Percentiles rank a stretch among this genome's conserved stretches.
These are phyloP conservation scores for Fusarium brevicatenulatum DNA, from an alignment of 2,329 filamentous ascomycete species.

Conservation along the genomic window DNA sequence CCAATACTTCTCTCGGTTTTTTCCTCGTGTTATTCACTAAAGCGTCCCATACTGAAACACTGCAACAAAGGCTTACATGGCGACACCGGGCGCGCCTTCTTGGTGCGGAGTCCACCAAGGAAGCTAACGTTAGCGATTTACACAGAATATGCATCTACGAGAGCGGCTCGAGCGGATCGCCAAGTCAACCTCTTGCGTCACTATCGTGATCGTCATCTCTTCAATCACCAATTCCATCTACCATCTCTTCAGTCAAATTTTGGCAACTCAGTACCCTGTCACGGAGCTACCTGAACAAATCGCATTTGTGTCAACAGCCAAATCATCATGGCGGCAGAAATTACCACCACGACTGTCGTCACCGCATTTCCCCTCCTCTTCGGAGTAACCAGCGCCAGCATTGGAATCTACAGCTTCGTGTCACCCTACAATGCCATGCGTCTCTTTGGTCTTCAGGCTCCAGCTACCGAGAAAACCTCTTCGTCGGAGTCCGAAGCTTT, in stretches of 20 bases:
- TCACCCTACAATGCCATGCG: slow-evolving; percentile 21
- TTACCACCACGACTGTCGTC: background rate
- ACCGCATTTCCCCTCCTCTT: slow-evolving; percentile 24
- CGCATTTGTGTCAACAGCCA: background rate
- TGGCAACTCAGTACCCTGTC: too few relatives aligned
- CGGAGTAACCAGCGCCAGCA: slow-evolving; percentile 7
- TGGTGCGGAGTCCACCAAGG: background rate
- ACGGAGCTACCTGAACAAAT: too few relatives aligned
- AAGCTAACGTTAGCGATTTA: background rate
- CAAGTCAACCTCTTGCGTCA: slow-evolving; percentile 12
- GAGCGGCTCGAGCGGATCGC: background rate
- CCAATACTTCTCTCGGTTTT: too few relatives aligned
- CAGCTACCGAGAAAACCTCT: background rate
- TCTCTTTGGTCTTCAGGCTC: slow-evolving; percentile 4
- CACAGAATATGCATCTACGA: slow-evolving; percentile 20
- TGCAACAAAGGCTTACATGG: background rate
- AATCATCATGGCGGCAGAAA: background rate
- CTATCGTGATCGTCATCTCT: background rate
- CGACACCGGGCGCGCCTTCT: background rate
- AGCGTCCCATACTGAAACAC: background rate
- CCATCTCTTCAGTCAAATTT: background rate
- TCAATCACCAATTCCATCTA: background rate
- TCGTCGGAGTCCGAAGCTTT: slow-evolving; percentile 5
- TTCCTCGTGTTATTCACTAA: too few relatives aligned
- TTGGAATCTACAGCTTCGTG: slow-evolving; percentile 33